Percentiles rank a stretch among this genome's conserved stretches.
These are phyloP conservation scores for Sutorius eximius DNA, from an alignment of 1,284 basidiomycete species.

Conservation along the genomic window DNA sequence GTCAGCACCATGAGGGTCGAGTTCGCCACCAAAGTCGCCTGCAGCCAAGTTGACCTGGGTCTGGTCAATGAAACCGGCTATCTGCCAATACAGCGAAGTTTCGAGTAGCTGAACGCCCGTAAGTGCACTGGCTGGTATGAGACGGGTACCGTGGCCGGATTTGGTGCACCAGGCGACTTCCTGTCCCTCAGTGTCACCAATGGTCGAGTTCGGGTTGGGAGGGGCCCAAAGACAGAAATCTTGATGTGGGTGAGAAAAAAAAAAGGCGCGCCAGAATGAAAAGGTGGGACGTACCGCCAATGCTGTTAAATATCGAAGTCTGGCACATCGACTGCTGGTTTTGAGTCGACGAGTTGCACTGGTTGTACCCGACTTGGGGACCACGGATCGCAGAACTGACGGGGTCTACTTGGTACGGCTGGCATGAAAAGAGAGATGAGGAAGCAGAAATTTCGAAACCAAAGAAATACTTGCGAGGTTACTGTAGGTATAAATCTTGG, in stretches of 20 bases:
- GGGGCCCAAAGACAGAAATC: conserved; percentile 46
- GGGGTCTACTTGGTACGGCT: conserved; percentile 46
- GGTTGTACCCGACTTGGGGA: conserved; percentile 43
- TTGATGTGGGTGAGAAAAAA: conserved; percentile 6
- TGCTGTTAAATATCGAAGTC: conserved; percentile 38
- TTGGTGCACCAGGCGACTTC: conserved; percentile 67
- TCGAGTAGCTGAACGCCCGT: conserved; percentile 54
- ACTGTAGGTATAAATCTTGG: conserved; percentile 48
- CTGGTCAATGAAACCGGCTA: conserved; percentile 67
- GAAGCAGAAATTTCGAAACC: not conserved
- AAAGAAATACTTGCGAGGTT: conserved; percentile 42
- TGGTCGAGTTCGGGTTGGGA: conserved; percentile 35
- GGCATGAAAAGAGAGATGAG: not conserved
- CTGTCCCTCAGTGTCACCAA: conserved; percentile 56
- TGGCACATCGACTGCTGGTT: conserved; percentile 45
- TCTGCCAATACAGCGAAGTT: conserved; percentile 59
- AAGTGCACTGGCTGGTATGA: conserved; percentile 54
- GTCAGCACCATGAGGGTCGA: conserved; percentile 68
- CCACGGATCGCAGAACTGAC: conserved; percentile 45
- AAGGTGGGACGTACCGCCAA: conserved; percentile 26
- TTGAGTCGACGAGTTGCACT: conserved; percentile 50
- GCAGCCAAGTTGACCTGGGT: conserved; percentile 50
- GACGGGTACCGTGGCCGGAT: conserved; percentile 52
- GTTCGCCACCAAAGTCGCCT: conserved; percentile 67
- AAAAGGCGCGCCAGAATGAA: not conserved